These are phyloP conservation scores for Nicotiana tabacum DNA, from an alignment of 257 asterid species.

Conservation along the genomic window DNA sequence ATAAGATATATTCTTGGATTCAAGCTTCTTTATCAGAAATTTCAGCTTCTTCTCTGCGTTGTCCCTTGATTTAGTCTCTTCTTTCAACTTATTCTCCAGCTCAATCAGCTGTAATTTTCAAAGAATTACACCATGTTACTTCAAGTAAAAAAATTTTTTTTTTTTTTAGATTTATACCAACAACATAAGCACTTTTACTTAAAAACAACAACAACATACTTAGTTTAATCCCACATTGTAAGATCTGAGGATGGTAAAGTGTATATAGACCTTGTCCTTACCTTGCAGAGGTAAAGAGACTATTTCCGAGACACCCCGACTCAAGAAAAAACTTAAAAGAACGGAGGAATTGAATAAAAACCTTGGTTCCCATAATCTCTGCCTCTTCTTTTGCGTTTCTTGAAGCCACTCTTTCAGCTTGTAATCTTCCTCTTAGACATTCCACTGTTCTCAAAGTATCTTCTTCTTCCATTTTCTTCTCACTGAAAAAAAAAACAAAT, in stretches of 20 bases:
- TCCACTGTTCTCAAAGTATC: slow-evolving; percentile 60
- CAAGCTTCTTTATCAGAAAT: slow-evolving; percentile 52
- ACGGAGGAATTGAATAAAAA: neutral
- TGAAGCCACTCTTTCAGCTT: slow-evolving; percentile 77
- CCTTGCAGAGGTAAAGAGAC: no score
- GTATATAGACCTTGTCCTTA: no score
- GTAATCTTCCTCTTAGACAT: slow-evolving; percentile 80
- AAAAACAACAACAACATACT: no score
- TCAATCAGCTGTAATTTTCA: slow-evolving; percentile 44
- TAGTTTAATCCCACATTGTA: no score
- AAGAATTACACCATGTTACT: slow-evolving; percentile 1
- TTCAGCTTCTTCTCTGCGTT: slow-evolving; percentile 69
- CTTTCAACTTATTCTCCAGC: slow-evolving; percentile 48
- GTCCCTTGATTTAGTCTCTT: slow-evolving; percentile 66
- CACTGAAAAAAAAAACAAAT: slow-evolving; percentile 7
- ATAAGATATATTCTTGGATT: slow-evolving; percentile 38
- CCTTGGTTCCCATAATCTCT: slow-evolving; percentile 45
- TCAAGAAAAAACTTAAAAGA: no score
- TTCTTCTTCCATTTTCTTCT: slow-evolving; percentile 37
- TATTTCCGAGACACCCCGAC: no score
- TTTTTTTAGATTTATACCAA: neutral
- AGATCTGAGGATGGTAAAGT: no score
- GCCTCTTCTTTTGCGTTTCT: slow-evolving; percentile 60
- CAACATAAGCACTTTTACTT: neutral
- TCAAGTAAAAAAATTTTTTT: neutral